Evolutionary conservation across 1,284 basidiomycete genomes (phyloP).

Genomic region (Cutaneotrichosporon mucoides): DNA sequence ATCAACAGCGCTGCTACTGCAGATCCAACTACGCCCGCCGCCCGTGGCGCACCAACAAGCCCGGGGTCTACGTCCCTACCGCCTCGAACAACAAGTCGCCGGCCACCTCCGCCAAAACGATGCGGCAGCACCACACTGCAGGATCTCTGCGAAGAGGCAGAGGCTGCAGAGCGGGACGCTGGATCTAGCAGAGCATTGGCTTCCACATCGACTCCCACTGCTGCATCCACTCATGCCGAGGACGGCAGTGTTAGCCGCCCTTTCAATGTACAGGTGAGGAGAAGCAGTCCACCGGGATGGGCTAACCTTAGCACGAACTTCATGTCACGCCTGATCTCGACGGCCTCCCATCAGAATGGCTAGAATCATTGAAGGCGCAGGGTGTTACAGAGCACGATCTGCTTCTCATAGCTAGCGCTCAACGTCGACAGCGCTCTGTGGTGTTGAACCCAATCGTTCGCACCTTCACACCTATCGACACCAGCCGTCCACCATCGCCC

Average conservation of each 20-base stretch:
- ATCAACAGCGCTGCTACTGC: background rate
- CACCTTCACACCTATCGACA: background rate
- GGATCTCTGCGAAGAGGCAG: constrained; percentile 1
- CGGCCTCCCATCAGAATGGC: constrained; percentile 37
- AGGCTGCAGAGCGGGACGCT: background rate
- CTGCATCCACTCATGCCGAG: background rate
- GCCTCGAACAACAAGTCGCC: background rate
- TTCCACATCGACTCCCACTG: background rate
- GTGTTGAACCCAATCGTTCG: background rate
- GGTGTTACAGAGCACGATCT: constrained; percentile 41
- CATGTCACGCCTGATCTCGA: constrained; percentile 41
- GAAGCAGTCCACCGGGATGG: constrained; percentile 4
- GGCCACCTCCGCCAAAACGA: background rate
- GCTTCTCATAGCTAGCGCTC: constrained; percentile 31
- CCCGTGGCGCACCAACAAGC: background rate
- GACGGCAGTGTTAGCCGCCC: constrained; percentile 28
- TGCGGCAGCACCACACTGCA: background rate
- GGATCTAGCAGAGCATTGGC: background rate
- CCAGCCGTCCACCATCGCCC: background rate
- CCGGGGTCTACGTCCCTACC: background rate
- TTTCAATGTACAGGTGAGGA: constrained; percentile 39
- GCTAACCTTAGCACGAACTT: constrained; percentile 37
- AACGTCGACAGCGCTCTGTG: constrained; percentile 18
- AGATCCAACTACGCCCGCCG: background rate
- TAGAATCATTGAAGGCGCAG: constrained; percentile 30